Evolutionary conservation across 2,329 filamentous ascomycete genomes (phyloP), one percentile per base, ranked within the genome.

Genomic region (Trichoderma afroharzianum): DNA sequence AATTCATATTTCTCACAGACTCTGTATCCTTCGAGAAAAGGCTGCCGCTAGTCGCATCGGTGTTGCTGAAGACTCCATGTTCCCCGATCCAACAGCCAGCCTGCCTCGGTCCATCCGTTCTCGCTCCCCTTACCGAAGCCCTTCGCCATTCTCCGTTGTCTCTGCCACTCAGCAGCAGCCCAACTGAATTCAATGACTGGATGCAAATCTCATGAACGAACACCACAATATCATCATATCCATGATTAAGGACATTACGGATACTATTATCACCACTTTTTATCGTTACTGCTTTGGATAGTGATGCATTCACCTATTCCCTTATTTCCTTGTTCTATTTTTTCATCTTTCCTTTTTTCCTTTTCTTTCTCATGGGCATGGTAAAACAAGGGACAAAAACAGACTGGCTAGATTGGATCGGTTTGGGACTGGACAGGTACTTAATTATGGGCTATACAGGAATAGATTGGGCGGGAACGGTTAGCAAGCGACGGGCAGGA

Each of bases 11-110:
- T 47, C 33, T 18, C n/a, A 61, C 68, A 88, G 86, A 73, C 81
- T 88, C 74, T 77, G 81, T 36, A 80, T 86, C 74, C 81, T 88
- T 72, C 85, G 85, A 75, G 85, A 87, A 78, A 85, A 87, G 77
- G 86, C 85, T 6, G 83, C 83, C 24, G 85, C 85, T 59, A 83
- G 82, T 76, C 81, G 84, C 73, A 81, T 87, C 68, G 83, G 85
- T 73, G 80, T 85, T 74, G 80, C 81, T 68, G 82, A 84, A 61
- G 74, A 76, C 50, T 75, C 57, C 75, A 75, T 36, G 71, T 76
- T 68, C 75, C 21, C 76, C 73, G 67, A 74, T 77, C 71, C 76
- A 74, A 30, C 75, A 73, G 64, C 74, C 75, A 30, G 32, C 36
- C 58, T 61, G 33, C 64, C 58, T 50, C 57, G 67, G 26, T 50